Base-by-base conservation (phyloP, 805 yeast genomes). In the Cyberlindnera veronae region DNA sequence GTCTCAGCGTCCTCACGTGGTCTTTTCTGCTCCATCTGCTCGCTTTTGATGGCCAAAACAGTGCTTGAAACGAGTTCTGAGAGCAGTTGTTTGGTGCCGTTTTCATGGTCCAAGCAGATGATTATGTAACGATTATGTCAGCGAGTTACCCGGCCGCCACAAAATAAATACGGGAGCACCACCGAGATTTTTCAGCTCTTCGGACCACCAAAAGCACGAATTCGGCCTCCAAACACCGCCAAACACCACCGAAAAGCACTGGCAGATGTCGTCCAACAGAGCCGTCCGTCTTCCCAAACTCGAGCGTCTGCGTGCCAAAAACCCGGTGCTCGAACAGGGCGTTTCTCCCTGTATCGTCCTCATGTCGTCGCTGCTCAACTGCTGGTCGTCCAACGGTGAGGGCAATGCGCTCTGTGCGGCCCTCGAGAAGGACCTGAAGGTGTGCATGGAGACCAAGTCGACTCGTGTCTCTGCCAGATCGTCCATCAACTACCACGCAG, bases 331-430 rank as follows among this genome's bases (percentile, higher is more conserved):
- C 22, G 70, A 72, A 36, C 68, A 65, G 46, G 77, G 77, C 50
- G 75, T 85, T 34, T 80, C 82, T 51, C 79, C 86, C 42, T 89
- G 96, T 62, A 62, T 79, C 45, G 88, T 86, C 41, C 66, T 84
- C 48, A 85, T 90, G 90, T 81, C 93, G 1, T 81, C 86, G 34
- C 71, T 90, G 61, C 69, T 90, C 52, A 86, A 84, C 71, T 90
- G 98, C 67, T 90, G 98, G 98, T 95, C 96, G 3, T 85, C 96
- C 18, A 85, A 87, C 64, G 91, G 95, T 35, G 95, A 88, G 62
- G 90, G 93, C 45, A 68, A 82, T 17, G 66, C 72, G 10, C 72
- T 67, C 34, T 90, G 98, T 64, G 68, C 72, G 18, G 69, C 67
- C 7, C 63, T 86, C 34, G 95, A 83, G 56, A 60, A 63, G 26